Evolutionary conservation across 2,329 filamentous ascomycete species (phyloP).

Genomic region (Fusarium armeniacum): DNA sequence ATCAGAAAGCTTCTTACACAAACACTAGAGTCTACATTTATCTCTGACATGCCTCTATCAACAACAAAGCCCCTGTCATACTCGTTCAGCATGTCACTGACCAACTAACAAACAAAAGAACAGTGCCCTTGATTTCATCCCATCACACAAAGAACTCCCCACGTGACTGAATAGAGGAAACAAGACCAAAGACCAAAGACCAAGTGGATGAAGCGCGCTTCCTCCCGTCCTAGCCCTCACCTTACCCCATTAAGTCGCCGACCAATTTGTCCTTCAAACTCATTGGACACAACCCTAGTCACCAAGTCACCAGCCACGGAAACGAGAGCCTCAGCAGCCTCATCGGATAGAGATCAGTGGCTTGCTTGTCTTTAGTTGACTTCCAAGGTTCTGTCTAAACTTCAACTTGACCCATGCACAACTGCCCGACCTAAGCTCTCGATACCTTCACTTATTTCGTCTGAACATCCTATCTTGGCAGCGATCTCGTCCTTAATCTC

Average conservation of each 20-base stretch:
- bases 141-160: neutral
- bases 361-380: constrained; percentile 33
- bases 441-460: constrained; percentile 32
- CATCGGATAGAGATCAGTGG: constrained; percentile 43
- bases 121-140: neutral
- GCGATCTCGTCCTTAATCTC: constrained; percentile 1
- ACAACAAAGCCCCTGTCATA: neutral
- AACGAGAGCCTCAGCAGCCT: constrained; percentile 47
- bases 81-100: neutral
- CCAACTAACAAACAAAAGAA: neutral
- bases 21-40: neutral
- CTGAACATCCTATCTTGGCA: neutral
- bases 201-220: constrained; percentile 32
- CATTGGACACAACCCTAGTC: constrained; percentile 32
- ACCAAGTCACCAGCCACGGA: constrained; percentile 47
- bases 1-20: neutral
- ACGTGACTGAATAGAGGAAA: constrained; percentile 25
- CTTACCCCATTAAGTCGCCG: constrained; percentile 18
- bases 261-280: neutral
- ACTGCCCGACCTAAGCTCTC: constrained; percentile 26
- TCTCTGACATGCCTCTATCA: neutral
- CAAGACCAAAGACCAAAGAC: neutral
- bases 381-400: constrained; percentile 25
- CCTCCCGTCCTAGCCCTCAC: constrained; percentile 25
- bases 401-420: constrained; percentile 38